These are phyloP conservation scores for Diaporthe citriasiana DNA, from an alignment of 2,329 filamentous ascomycete species.

Conservation along the genomic window DNA sequence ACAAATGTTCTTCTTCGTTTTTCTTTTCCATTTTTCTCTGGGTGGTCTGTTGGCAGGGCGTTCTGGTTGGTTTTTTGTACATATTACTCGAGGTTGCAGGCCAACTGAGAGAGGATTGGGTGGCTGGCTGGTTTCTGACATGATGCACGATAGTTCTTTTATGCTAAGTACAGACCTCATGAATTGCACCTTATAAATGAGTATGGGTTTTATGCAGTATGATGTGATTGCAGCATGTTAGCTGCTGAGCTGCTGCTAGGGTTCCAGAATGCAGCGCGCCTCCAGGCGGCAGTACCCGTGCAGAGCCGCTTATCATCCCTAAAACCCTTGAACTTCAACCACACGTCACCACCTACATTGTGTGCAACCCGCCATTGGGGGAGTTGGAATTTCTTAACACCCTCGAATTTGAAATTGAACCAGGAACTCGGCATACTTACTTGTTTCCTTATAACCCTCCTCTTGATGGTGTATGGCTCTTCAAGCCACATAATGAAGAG, in stretches of 20 bases:
- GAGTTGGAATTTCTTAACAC: neutral
- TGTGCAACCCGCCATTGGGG: neutral
- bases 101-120: neutral
- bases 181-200: neutral
- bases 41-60: neutral
- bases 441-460: too few species aligned
- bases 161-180: neutral
- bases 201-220: neutral
- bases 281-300: neutral
- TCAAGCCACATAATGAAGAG: neutral
- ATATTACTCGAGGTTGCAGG: constrained; percentile 8
- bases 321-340: neutral
- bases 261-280: neutral
- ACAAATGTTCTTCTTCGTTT: neutral
- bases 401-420: too few species aligned
- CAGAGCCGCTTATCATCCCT: neutral
- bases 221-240: neutral
- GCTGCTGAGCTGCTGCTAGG: neutral
- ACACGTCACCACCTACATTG: neutral
- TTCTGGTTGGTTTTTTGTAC: neutral
- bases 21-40: neutral
- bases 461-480: neutral
- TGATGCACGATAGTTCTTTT: neutral
- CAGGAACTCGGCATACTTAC: neutral
- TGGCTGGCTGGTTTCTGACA: neutral